Conservation (phyloP, 371 early-diverging fungal genomes). For the Batkoa obscura region DNA sequence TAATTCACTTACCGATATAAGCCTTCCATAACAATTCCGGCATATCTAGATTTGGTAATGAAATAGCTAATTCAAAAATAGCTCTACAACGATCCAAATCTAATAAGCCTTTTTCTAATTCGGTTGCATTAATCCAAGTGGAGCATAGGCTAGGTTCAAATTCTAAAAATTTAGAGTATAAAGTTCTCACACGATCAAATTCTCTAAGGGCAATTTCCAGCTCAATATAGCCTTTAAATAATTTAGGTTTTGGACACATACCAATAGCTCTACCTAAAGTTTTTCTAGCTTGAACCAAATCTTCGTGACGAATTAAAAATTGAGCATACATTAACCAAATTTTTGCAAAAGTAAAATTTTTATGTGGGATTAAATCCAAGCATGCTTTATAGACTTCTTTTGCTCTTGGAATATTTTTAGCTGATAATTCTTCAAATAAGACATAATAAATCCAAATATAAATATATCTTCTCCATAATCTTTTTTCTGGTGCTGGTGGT, state of each 20-base stretch:
- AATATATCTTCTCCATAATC: constrained; percentile 89
- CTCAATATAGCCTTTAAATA: constrained; percentile 92
- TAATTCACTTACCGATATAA: constrained; percentile 35
- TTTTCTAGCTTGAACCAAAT: constrained; percentile 60
- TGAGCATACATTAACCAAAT: constrained; percentile 85
- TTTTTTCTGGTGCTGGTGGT: constrained; percentile 74
- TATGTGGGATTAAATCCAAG: constrained; percentile 78
- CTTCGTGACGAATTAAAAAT: constrained; percentile 67
- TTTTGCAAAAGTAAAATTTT: constrained; percentile 87
- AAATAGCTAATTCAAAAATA: constrained; percentile 76
- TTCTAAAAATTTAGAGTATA: constrained; percentile 77
- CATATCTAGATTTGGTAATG: constrained; percentile 77
- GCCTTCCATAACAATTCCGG: constrained; percentile 95
- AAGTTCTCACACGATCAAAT: constrained; percentile 77
- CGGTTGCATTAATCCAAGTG: constrained; percentile 90
- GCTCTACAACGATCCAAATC: constrained; percentile 75
- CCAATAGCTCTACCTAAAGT: constrained; percentile 73
- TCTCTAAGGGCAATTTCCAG: constrained; percentile 76
- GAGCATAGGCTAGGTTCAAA: constrained; percentile 65
- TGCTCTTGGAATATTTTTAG: constrained; percentile 55
- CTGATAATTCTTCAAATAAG: constrained; percentile 61
- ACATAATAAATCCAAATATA: constrained; percentile 97
- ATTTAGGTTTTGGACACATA: constrained; percentile 43
- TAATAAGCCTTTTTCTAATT: constrained; percentile 65
- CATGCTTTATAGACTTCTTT: constrained; percentile 71